Evolutionary conservation across 2,329 filamentous ascomycete genomes (phyloP).

Genomic region (Stromatinia cepivora): DNA sequence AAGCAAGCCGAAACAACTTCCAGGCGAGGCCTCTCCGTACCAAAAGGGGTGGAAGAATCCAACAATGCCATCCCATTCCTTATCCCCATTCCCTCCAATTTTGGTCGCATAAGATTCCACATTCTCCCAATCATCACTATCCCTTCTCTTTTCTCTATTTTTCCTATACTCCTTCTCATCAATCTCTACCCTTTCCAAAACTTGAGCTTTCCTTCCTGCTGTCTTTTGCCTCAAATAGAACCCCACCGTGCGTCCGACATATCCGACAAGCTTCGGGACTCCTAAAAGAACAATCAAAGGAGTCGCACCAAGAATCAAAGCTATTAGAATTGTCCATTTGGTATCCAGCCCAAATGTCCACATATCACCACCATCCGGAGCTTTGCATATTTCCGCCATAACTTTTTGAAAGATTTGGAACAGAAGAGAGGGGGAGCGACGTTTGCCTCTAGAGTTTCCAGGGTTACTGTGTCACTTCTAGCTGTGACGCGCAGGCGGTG

Average conservation of each 20-base stretch:
- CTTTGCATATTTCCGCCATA: slow-evolving; percentile 40
- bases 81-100: slow-evolving; percentile 47
- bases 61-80: slow-evolving; percentile 79
- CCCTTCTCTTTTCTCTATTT: slow-evolving; percentile 41
- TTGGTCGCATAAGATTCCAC: slow-evolving; percentile 56
- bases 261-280: slow-evolving; percentile 35
- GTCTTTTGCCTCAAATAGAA: slow-evolving; percentile 65
- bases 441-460: slow-evolving; percentile 15
- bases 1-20: neutral
- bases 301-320: slow-evolving; percentile 38
- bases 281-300: slow-evolving; percentile 38
- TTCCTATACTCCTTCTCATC: slow-evolving; percentile 38
- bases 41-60: slow-evolving; percentile 99
- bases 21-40: slow-evolving; percentile 47
- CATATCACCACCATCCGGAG: slow-evolving; percentile 35
- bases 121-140: slow-evolving; percentile 68
- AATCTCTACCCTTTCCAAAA: slow-evolving; percentile 53
- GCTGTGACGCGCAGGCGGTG: slow-evolving; percentile 19
- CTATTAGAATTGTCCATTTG: slow-evolving; percentile 36
- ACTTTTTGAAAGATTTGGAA: slow-evolving; percentile 10
- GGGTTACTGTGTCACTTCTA: slow-evolving; percentile 25
- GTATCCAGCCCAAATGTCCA: slow-evolving; percentile 41
- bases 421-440: slow-evolving; percentile 1
- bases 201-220: slow-evolving; percentile 58
- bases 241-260: slow-evolving; percentile 50